Percentiles rank a stretch among this genome's conserved stretches.
These are phyloP conservation scores for Claviceps fusiformis DNA, from an alignment of 2,329 filamentous ascomycete genomes.

Conservation along the genomic window DNA sequence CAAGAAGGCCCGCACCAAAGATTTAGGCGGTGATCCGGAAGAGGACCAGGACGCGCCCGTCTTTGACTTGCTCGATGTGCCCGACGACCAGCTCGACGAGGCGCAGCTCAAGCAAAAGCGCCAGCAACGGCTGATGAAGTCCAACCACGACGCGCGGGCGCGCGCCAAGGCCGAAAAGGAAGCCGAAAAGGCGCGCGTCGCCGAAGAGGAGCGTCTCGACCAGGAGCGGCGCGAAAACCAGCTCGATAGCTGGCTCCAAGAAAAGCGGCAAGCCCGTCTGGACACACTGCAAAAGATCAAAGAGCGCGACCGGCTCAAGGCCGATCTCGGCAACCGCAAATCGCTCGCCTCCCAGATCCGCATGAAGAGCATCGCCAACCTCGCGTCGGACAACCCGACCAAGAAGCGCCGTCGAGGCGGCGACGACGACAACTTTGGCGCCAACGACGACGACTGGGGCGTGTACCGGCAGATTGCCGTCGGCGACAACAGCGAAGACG, in stretches of 20 bases:
- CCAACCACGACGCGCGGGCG: constrained; percentile 81
- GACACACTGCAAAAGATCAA: constrained; percentile 71
- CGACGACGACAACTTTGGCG: constrained; percentile 93
- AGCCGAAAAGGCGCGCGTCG: constrained; percentile 70
- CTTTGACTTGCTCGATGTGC: constrained; percentile 77
- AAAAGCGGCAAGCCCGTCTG: constrained; percentile 62
- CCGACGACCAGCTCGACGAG: constrained; percentile 88
- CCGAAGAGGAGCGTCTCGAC: constrained; percentile 73
- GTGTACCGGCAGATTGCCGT: constrained; percentile 89
- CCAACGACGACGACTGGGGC: constrained; percentile 95
- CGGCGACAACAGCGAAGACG: constrained; percentile 69
- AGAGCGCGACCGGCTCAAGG: constrained; percentile 83
- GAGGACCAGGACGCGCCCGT: constrained; percentile 71
- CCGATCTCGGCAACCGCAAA: constrained; percentile 91
- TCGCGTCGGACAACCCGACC: constrained; percentile 74
- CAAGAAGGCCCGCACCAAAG: constrained; percentile 80
- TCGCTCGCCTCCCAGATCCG: constrained; percentile 90
- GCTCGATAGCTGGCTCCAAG: constrained; percentile 74
- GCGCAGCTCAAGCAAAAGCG: constrained; percentile 83
- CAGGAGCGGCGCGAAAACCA: constrained; percentile 72
- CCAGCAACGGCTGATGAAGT: constrained; percentile 84
- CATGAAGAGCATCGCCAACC: constrained; percentile 95
- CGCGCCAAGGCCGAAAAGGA: constrained; percentile 96
- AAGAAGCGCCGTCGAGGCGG: constrained; percentile 77
- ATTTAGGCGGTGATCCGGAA: constrained; percentile 69